Base-by-base conservation (phyloP, 805 yeast species). In the Suhomyces tanzawaensis region DNA sequence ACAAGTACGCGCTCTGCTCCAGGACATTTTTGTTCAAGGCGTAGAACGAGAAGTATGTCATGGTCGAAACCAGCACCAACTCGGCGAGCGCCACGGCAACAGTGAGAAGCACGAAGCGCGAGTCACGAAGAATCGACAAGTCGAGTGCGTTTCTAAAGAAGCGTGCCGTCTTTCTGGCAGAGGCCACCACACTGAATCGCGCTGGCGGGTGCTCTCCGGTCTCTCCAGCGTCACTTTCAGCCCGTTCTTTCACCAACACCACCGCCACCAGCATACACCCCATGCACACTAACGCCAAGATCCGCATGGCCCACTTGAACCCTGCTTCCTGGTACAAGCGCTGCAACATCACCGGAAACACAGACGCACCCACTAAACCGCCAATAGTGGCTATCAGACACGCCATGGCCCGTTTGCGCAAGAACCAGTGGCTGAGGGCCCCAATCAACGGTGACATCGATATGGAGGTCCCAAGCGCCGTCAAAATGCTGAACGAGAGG, bases 21-120 rank as follows among this genome's bases (percentile, higher is more conserved):
- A 69, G 47, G 19, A 66, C 65, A 1, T 82, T 82, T 29, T 65
- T 56, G 12, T 71, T 68, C 29, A 76, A 50, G 0, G 80, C 73
- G 46, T 74, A 79, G 2, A 82, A 76, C 1, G 82, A 68, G 38
- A 76, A 55, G 46, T 69, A 77, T 9, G 81, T 74, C 5, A 74
- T 54, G 0, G 72, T 61, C 26, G 74, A 65, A 33, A 77, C 62
- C 32, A 74, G 51, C 8, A 77, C 66, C 39, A 70, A 55, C 48
- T 76, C 82, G 13, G 73, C 62, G 36, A 73, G 53, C 4, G 76
- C 62, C 4, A 49, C 66, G 4, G 74, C 74, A 2, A 71, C 45
- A 2, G 71, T 59, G 8, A 75, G 60, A 25, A 66, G 60, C 4
- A 69, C 46, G 48, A 66, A 79, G 24, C 69, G 69, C 27, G 45